Evolutionary conservation across 371 early-diverging fungal genomes (phyloP), one percentile per base, ranked within the genome.

Genomic region (Nematocida major): DNA sequence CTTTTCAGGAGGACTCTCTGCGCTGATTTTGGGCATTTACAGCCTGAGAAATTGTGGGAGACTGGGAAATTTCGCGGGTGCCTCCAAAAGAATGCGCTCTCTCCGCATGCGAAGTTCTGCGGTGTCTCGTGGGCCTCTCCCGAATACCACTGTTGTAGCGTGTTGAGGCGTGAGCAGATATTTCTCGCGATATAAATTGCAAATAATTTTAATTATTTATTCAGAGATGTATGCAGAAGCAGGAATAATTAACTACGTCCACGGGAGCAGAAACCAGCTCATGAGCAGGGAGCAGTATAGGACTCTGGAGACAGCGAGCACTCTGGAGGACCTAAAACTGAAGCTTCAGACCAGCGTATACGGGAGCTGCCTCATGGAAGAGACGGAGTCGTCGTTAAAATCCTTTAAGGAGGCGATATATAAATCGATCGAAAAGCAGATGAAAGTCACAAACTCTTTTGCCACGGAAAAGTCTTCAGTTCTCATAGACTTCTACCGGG

Each of bases 181-280:
- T 51, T 26, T 51, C 9, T 51, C 26, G 7, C 7, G 15, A 5
- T 9, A 5, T 39, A 42, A 32, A 7, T 11, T 3, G 49, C 22
- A 30, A 67, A 67, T 24, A 67, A 13, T 51, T 53, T 54, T 68
- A 39, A 54, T 67, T 43, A 59, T 40, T 48, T 57, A 13, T 1
- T 28, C 18, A 15, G 11, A 13, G 5, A 73, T 73, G 76, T 32
- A 73, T 9, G 30, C 34, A 7, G 76, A 73, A 26, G 59, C 63
- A 20, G 59, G 76, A 4, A 73, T 73, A 62, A 73, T 73, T 61
- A 73, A 59, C 54, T 73, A 63, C 67, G 78, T 67, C 28, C 78
- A 81, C 69, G 82, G 84, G 18, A 80, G 76, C 59, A 68, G 79
- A 40, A 66, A 82, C 39, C 30, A 24, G 5, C 77, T 84, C 11